A percentile compares a stretch with the other conserved stretches of the same genome.
phyloP scores from a whole-genome alignment of 225 moss, liverwort and hornwort genomes.

The Pseudisothecium myosuroides region DNA sequence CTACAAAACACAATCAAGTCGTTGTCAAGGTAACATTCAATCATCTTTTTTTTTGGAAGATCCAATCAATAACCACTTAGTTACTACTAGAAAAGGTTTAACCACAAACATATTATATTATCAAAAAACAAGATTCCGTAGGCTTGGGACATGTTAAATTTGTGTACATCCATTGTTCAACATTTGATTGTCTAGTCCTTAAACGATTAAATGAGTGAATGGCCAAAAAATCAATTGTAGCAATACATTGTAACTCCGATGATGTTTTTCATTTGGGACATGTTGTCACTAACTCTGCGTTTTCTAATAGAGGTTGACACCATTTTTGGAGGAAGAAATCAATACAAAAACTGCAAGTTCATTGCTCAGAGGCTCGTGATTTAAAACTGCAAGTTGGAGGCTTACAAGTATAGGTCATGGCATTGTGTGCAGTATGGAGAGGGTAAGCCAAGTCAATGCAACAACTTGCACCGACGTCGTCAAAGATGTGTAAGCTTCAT shows the following conservation, averaged over 20 bases:
- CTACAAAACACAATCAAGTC: slow-evolving; percentile 20
- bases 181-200: no score
- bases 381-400: neutral
- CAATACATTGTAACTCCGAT: neutral
- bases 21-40: slow-evolving; percentile 22
- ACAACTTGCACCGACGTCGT: neutral
- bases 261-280: neutral
- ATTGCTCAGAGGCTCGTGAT: no score
- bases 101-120: neutral
- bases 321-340: neutral
- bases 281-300: neutral
- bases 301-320: neutral
- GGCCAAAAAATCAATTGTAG: neutral
- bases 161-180: neutral
- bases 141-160: neutral
- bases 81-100: neutral
- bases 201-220: neutral
- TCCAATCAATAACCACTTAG: neutral
- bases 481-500: slow-evolving; percentile 22
- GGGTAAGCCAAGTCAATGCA: slow-evolving; percentile 8
- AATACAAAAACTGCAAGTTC: neutral
- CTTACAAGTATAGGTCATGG: neutral
- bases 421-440: slow-evolving; percentile 8
- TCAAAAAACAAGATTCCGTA: neutral
- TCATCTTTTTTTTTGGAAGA: neutral